These are phyloP conservation scores for Drechslerella dactyloides DNA, from an alignment of 2,329 filamentous ascomycete species.

Conservation along the genomic window DNA sequence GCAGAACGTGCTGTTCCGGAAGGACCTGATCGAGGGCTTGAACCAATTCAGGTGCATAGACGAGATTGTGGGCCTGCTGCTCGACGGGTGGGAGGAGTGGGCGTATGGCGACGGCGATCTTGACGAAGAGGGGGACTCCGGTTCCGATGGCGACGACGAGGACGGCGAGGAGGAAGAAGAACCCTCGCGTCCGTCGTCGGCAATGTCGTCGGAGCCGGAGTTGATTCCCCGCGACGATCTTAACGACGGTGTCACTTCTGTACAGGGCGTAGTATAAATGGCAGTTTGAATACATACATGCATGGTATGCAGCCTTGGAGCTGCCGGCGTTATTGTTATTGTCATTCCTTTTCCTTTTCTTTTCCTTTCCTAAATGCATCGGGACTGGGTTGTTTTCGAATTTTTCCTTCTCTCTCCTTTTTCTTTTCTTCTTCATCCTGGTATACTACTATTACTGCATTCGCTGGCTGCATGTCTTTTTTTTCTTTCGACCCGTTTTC, in stretches of 20 bases:
- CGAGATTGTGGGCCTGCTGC: slow-evolving; percentile 34
- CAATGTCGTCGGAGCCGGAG: neutral
- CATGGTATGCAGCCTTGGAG: neutral
- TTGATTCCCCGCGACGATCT: neutral
- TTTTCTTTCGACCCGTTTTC: neutral
- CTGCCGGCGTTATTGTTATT: neutral
- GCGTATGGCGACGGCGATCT: slow-evolving; percentile 18
- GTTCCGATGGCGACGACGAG: slow-evolving; percentile 15
- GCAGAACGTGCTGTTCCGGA: slow-evolving; percentile 46
- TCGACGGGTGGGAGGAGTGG: slow-evolving; percentile 48
- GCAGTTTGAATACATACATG: neutral
- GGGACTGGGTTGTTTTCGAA: neutral
- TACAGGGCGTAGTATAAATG: neutral
- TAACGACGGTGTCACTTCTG: neutral
- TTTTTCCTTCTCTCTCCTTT: neutral
- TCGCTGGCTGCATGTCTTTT: neutral
- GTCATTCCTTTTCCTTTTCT: neutral
- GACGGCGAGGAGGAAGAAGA: slow-evolving; percentile 6
- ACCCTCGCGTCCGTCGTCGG: neutral
- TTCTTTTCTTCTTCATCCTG: neutral
- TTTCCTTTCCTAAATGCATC: neutral
- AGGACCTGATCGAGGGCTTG: slow-evolving; percentile 37
- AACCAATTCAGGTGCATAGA: slow-evolving; percentile 47
- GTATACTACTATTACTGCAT: neutral
- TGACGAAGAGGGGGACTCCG: slow-evolving; percentile 5